phyloP scores from a whole-genome alignment of 176 grass and related monocot genomes.

The Olyra latifolia region DNA sequence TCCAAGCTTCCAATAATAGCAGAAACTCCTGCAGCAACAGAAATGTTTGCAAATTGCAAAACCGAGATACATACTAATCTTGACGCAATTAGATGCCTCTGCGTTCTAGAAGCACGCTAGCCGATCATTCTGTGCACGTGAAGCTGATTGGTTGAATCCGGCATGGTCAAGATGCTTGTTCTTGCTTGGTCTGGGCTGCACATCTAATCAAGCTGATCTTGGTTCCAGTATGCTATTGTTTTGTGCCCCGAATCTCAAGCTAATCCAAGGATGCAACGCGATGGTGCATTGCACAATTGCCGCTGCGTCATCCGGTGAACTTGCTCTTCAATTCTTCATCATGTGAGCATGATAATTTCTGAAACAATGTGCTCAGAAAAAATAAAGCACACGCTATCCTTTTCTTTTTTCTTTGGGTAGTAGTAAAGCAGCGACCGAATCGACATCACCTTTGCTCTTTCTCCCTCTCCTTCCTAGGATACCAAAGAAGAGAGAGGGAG shows the following conservation, averaged over 20 bases:
- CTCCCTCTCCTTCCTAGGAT: neutral
- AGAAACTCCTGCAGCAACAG: neutral
- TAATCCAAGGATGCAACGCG: neutral
- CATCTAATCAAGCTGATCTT: too few species aligned
- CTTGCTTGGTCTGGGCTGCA: neutral
- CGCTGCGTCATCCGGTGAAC: neutral
- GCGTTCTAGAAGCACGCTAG: neutral
- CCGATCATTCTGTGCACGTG: neutral
- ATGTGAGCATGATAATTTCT: neutral
- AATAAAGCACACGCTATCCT: neutral
- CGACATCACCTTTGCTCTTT: neutral
- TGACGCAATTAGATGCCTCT: neutral
- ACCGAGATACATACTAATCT: neutral
- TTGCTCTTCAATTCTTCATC: neutral
- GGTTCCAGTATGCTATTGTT: slow-evolving; percentile 5
- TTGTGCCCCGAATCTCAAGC: neutral
- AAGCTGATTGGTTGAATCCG: neutral
- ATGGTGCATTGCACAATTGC: neutral
- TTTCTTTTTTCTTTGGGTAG: neutral
- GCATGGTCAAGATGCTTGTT: slow-evolving; percentile 6
- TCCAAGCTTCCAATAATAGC: slow-evolving; percentile 10
- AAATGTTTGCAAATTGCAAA: slow-evolving; percentile 26
- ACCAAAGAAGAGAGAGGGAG: neutral
- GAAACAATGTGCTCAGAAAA: neutral
- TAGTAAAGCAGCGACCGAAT: neutral